Evolutionary conservation across 352 stramenopile species (phyloP).

Genomic region (Pythium phragmitis): DNA sequence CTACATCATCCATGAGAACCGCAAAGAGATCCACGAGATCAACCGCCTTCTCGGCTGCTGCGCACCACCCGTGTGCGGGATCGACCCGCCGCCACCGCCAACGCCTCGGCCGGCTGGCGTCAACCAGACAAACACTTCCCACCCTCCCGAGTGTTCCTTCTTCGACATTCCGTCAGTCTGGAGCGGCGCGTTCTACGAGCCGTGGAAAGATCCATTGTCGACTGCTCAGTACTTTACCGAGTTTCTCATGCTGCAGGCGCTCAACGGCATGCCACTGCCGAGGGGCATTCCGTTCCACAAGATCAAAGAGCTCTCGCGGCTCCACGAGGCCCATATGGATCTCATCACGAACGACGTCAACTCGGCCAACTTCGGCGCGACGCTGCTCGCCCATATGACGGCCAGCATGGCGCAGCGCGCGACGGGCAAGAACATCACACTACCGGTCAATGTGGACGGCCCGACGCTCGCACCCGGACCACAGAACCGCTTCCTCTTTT

Average conservation of each 20-base stretch:
- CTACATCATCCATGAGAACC: slow-evolving; percentile 59
- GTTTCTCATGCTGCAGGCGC: slow-evolving; percentile 65
- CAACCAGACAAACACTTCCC: background rate
- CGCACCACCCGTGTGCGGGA: slow-evolving; percentile 41
- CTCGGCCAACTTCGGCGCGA: slow-evolving; percentile 69
- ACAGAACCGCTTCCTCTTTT: slow-evolving; percentile 65
- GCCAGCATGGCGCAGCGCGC: slow-evolving; percentile 72
- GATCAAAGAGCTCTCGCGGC: slow-evolving; percentile 46
- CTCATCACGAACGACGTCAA: slow-evolving; percentile 81
- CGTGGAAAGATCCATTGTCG: slow-evolving; percentile 74
- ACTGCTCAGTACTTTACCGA: slow-evolving; percentile 74
- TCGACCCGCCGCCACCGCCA: slow-evolving; percentile 10
- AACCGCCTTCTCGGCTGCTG: slow-evolving; percentile 72
- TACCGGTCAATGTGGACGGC: slow-evolving; percentile 40
- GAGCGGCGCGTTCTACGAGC: slow-evolving; percentile 74
- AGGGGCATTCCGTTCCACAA: slow-evolving; percentile 58
- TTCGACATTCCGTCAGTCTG: slow-evolving; percentile 61
- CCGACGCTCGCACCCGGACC: slow-evolving; percentile 49
- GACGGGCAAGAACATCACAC: slow-evolving; percentile 36
- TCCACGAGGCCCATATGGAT: slow-evolving; percentile 80
- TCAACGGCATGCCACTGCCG: slow-evolving; percentile 82
- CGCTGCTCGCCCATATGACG: slow-evolving; percentile 71
- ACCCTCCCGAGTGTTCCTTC: slow-evolving; percentile 39
- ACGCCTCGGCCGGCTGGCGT: background rate
- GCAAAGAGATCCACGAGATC: slow-evolving; percentile 48